Percentiles rank a stretch among this genome's conserved stretches.
phyloP scores from a whole-genome alignment of 2,329 filamentous ascomycete genomes.

The Neonectria hederae region DNA sequence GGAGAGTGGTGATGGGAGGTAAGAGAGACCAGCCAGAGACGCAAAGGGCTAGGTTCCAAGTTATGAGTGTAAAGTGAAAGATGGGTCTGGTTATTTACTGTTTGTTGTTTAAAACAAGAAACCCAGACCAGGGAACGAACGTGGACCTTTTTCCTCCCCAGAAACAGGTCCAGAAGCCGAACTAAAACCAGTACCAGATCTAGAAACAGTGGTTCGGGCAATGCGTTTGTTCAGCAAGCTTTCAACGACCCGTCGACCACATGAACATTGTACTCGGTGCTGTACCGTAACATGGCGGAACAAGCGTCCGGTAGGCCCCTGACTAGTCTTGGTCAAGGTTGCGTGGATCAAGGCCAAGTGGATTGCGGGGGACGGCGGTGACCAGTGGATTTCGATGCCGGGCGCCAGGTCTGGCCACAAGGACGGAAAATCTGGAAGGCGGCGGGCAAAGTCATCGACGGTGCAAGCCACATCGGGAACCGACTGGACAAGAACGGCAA shows the following conservation, averaged over 20 bases:
- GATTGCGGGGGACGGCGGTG: constrained; percentile 38
- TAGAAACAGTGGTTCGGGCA: constrained; percentile 18
- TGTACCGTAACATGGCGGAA: constrained; percentile 24
- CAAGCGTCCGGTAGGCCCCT: constrained; percentile 39
- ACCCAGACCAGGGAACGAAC: constrained; percentile 7
- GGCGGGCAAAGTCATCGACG: constrained; percentile 28
- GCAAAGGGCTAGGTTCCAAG: background rate
- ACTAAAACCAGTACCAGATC: background rate
- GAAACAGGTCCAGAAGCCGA: background rate
- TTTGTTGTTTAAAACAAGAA: constrained; percentile 11
- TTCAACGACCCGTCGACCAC: constrained; percentile 21
- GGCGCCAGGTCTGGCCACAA: constrained; percentile 35
- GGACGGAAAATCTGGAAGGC: constrained; percentile 35
- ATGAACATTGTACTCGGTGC: constrained; percentile 2
- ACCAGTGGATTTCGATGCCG: constrained; percentile 32
- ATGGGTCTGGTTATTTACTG: constrained; percentile 14
- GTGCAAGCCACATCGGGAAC: constrained; percentile 39
- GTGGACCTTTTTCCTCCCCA: constrained; percentile 17
- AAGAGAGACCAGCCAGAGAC: background rate
- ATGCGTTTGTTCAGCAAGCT: constrained; percentile 24
- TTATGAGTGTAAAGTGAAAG: background rate
- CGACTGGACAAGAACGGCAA: constrained; percentile 32
- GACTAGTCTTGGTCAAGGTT: constrained; percentile 42
- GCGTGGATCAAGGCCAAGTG: constrained; percentile 29
- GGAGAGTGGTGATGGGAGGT: background rate